These are phyloP conservation scores for Mycena polygramma DNA, from an alignment of 768 basidiomycete genomes.

Conservation along the genomic window DNA sequence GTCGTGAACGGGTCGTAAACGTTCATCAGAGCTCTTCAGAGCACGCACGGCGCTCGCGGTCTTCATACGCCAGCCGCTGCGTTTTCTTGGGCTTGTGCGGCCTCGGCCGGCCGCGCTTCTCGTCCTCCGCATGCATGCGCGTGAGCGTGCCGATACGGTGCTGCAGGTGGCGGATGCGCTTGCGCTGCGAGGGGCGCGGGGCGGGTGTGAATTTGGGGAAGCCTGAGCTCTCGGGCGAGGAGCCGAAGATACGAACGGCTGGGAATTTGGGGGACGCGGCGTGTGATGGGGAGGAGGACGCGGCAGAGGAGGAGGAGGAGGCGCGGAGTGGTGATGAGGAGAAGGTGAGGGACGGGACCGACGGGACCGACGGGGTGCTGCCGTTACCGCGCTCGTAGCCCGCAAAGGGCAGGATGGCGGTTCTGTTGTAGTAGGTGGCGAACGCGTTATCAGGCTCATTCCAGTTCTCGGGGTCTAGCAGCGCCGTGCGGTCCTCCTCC, in stretches of 20 bases:
- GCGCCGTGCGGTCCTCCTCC: conserved; percentile 39
- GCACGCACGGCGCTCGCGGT: conserved; percentile 20
- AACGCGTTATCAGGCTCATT: conserved; percentile 48
- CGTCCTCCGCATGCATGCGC: conserved; percentile 17
- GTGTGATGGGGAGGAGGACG: conserved; percentile 10
- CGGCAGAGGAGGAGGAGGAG: conserved; percentile 24
- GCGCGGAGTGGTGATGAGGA: conserved; percentile 32
- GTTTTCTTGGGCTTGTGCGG: conserved; percentile 12
- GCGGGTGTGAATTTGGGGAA: conserved; percentile 57
- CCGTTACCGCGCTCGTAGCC: conserved; percentile 44
- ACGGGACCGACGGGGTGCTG: conserved; percentile 21
- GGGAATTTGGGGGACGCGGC: conserved; percentile 32
- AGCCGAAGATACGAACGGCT: conserved; percentile 34
- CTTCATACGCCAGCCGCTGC: background rate
- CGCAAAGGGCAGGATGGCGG: conserved; percentile 40
- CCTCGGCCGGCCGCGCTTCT: background rate
- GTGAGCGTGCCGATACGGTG: conserved; percentile 45
- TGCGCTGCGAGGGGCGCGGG: conserved; percentile 53
- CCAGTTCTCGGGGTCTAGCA: conserved; percentile 45
- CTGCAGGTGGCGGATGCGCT: conserved; percentile 48
- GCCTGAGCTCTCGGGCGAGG: conserved; percentile 28
- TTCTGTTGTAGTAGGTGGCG: conserved; percentile 45
- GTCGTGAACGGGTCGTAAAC: conserved; percentile 1
- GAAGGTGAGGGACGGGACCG: conserved; percentile 20
- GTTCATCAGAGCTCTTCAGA: conserved; percentile 24